A percentile compares a stretch with the other conserved stretches of the same genome.
Evolutionary conservation across 306 rosid genomes (phyloP).

Genomic region (Corylus avellana): DNA sequence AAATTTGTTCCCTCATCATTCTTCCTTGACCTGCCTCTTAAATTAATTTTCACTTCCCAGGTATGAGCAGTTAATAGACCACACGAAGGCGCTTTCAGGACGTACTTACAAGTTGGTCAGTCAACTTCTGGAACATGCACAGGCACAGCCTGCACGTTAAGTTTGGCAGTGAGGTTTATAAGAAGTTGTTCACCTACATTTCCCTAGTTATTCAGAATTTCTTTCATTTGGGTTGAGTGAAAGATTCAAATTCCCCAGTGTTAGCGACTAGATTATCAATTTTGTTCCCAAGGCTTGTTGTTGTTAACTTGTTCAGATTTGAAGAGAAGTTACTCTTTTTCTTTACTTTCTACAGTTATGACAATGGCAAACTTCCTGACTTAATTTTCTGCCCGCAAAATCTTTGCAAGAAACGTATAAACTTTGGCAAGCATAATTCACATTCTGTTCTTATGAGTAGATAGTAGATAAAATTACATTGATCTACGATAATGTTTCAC

Average conservation of each 20-base stretch:
- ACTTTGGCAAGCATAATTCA: too few species aligned
- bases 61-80: constrained; percentile 91
- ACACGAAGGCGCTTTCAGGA: constrained; percentile 69
- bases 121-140: constrained; percentile 71
- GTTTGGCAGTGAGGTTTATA: constrained; percentile 5
- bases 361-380: neutral
- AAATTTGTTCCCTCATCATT: neutral
- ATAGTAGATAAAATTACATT: too few species aligned
- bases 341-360: neutral
- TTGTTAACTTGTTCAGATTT: neutral
- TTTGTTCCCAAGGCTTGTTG: neutral
- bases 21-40: neutral
- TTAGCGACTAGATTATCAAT: neutral
- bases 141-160: constrained; percentile 63
- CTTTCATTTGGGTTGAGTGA: constrained; percentile 31
- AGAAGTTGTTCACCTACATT: constrained; percentile 11
- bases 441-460: too few species aligned
- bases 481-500: too few species aligned
- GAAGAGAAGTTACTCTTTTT: neutral
- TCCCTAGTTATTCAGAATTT: neutral
- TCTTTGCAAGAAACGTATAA: too few species aligned
- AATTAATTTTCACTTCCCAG: constrained; percentile 38
- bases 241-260: constrained; percentile 14
- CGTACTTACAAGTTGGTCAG: constrained; percentile 78
- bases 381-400: too few species aligned